phyloP scores from a whole-genome alignment of 2,329 filamentous ascomycete genomes.

The Aspergillus caelatus region DNA sequence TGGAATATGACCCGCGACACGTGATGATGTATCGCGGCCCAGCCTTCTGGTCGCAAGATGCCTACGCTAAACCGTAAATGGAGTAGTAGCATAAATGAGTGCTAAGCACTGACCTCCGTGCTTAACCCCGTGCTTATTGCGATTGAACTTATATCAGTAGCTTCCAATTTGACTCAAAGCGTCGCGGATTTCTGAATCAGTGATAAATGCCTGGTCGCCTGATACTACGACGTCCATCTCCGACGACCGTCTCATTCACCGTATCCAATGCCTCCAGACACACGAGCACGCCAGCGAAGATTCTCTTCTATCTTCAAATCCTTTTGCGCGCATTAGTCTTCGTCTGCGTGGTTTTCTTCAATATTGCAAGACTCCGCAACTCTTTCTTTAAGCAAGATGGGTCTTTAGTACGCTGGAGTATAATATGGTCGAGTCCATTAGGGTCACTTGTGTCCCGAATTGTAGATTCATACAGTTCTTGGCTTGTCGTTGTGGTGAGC shows the following conservation, averaged over 20 bases:
- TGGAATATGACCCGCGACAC: constrained; percentile 23
- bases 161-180: neutral
- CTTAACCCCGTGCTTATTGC: neutral
- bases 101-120: neutral
- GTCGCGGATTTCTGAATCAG: neutral
- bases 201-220: constrained; percentile 61
- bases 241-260: constrained; percentile 89
- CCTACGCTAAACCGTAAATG: constrained; percentile 9
- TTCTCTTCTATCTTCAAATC: constrained; percentile 48
- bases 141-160: neutral
- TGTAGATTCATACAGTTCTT: constrained; percentile 45
- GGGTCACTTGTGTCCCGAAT: constrained; percentile 38
- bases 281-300: constrained; percentile 49
- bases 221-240: constrained; percentile 61
- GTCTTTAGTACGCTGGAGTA: constrained; percentile 30
- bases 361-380: constrained; percentile 36
- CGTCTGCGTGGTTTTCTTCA: constrained; percentile 41
- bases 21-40: constrained; percentile 27
- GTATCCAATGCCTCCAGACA: constrained; percentile 74
- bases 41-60: neutral
- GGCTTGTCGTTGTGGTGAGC: constrained; percentile 44
- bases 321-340: constrained; percentile 50
- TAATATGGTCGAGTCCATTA: constrained; percentile 36
- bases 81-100: constrained; percentile 6
- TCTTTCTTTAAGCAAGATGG: constrained; percentile 31